phyloP scores from a whole-genome alignment of 2,329 filamentous ascomycete species.

The Colletotrichum spaethianum region DNA sequence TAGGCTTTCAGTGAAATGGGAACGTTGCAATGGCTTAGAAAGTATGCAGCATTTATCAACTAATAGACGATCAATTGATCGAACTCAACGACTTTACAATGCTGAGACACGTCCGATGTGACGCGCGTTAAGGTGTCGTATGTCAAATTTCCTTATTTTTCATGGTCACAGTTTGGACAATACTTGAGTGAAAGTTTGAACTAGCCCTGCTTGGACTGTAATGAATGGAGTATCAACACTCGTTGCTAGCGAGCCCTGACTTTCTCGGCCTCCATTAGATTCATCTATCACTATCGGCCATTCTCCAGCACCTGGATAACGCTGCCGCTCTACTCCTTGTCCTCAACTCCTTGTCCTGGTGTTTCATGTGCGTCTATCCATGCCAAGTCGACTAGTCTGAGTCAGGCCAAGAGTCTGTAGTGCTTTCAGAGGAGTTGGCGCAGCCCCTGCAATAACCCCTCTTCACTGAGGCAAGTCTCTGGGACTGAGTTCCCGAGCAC shows the following conservation, averaged over 20 bases:
- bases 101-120: too few species aligned
- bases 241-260: not conserved
- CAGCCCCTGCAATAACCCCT: conserved; percentile 2
- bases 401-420: conserved; percentile 3
- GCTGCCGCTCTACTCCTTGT: not conserved
- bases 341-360: too few species aligned
- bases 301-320: not conserved
- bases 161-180: not conserved
- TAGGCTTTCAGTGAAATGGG: too few species aligned
- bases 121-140: not conserved
- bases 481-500: not conserved
- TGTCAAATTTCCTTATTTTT: not conserved
- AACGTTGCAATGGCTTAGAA: too few species aligned
- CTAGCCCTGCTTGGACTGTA: not conserved
- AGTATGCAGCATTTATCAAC: too few species aligned
- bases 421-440: not conserved
- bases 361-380: too few species aligned
- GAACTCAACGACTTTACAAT: too few species aligned
- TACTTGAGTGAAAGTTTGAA: not conserved
- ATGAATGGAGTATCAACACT: not conserved
- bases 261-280: not conserved
- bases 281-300: not conserved
- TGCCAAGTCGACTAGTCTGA: not conserved
- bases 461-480: not conserved
- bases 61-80: too few species aligned